phyloP scores from a whole-genome alignment of 306 rosid genomes.

The Vigna angularis region DNA sequence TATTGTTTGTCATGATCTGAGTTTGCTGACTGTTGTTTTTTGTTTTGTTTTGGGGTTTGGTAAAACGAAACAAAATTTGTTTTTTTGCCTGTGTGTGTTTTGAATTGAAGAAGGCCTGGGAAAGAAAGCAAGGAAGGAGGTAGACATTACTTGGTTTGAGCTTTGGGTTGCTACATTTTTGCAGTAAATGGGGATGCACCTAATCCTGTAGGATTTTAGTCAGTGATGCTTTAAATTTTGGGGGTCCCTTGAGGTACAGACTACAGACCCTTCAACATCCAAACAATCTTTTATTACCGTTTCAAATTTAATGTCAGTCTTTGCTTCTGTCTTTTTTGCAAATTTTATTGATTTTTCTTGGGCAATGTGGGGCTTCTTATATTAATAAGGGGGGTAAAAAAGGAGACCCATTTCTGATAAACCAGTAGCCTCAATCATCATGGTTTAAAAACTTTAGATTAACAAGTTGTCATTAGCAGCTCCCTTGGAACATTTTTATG shows the following conservation, averaged over 20 bases:
- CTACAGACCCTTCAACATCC: constrained; percentile 67
- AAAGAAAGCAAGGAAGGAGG: constrained; percentile 41
- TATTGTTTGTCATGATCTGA: constrained; percentile 39
- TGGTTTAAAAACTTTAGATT: constrained; percentile 13
- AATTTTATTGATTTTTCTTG: constrained; percentile 53
- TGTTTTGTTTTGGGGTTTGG: constrained; percentile 23
- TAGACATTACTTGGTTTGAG: constrained; percentile 39
- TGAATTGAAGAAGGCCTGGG: constrained; percentile 53
- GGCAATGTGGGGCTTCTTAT: constrained; percentile 49
- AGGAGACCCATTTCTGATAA: neutral
- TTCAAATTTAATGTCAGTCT: constrained; percentile 70
- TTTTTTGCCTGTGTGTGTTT: constrained; percentile 11
- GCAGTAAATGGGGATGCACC: constrained; percentile 56
- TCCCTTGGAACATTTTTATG: neutral
- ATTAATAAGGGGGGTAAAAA: constrained; percentile 28
- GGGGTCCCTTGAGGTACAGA: constrained; percentile 52
- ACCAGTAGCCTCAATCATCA: neutral
- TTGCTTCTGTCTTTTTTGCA: constrained; percentile 54
- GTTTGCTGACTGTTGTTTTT: constrained; percentile 19
- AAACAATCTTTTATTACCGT: constrained; percentile 70
- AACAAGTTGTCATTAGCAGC: no score
- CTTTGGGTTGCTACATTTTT: constrained; percentile 42
- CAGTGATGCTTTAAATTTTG: constrained; percentile 64
- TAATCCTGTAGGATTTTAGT: constrained; percentile 58
- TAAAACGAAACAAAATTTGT: neutral